A percentile compares a stretch with the other conserved stretches of the same genome.
Conservation (phyloP, 2,329 filamentous ascomycete genomes). For the Penicillium occitanis region DNA sequence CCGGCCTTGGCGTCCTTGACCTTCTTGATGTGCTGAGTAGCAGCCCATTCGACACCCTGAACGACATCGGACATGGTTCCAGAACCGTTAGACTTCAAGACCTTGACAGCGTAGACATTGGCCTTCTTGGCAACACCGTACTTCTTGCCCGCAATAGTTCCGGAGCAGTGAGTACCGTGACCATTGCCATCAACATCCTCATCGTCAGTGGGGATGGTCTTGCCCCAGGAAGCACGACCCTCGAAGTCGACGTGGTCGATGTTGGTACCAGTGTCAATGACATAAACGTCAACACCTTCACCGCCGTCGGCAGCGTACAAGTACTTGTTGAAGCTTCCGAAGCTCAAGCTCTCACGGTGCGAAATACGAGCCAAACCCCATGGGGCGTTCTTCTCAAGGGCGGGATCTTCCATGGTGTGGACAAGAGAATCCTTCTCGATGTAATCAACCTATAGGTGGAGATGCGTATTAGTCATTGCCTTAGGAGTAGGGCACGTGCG, state of each 20-base stretch:
- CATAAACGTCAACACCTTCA: conserved; percentile 97
- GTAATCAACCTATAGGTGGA: conserved; percentile 73
- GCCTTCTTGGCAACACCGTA: conserved; percentile 99
- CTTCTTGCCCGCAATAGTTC: conserved; percentile 96
- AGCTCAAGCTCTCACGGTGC: conserved; percentile 81
- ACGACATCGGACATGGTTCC: conserved; percentile 99
- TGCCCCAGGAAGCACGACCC: conserved; percentile 92
- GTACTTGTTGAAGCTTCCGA: conserved; percentile 98
- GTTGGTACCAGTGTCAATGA: conserved; percentile 98
- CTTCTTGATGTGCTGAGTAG: conserved; percentile 73
- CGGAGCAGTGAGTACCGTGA: conserved; percentile 98
- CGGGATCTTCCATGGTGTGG: conserved; percentile 66
- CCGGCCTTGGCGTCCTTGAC: conserved; percentile 77
- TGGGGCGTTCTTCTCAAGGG: conserved; percentile 87
- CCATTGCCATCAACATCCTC: conserved; percentile 92
- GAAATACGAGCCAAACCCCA: conserved; percentile 99
- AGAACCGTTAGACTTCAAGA: conserved; percentile 93
- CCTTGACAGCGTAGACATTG: conserved; percentile 94
- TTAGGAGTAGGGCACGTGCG: not conserved
- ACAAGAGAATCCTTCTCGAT: conserved; percentile 94
- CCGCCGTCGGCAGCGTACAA: conserved; percentile 85
- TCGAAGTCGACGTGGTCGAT: conserved; percentile 93
- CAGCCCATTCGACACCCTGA: conserved; percentile 95
- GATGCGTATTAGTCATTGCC: conserved; percentile 18
- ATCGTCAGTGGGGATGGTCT: conserved; percentile 86